phyloP scores from a whole-genome alignment of 257 asterid species.

The Solanum corneliomulleri region DNA sequence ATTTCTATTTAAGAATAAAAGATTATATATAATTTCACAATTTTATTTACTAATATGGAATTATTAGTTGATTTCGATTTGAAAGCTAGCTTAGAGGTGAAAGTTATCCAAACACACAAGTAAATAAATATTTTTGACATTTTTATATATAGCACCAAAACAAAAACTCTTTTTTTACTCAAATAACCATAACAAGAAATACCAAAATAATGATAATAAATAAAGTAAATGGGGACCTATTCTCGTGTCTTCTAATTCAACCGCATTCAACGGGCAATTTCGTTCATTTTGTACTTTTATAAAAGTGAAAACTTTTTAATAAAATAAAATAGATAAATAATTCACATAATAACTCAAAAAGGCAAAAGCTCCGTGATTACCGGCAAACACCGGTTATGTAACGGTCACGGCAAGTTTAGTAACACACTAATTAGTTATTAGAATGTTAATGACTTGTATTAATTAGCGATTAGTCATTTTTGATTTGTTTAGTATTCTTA shows the following conservation, averaged over 20 bases:
- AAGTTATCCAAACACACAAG: not conserved
- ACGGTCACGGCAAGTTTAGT: conserved; percentile 28
- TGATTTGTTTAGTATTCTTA: not conserved
- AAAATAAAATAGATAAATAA: not conserved
- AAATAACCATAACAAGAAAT: not conserved
- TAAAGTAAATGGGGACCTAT: not conserved
- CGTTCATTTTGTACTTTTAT: not conserved
- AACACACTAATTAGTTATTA: not conserved
- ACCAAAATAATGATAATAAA: not conserved
- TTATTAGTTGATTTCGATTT: not conserved
- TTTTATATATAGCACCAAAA: not conserved
- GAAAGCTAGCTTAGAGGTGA: not conserved
- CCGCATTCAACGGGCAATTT: not conserved
- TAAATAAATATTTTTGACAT: not conserved
- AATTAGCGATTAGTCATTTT: not conserved
- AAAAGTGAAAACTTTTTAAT: not conserved
- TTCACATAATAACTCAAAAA: conserved; percentile 19
- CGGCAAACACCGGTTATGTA: conserved; percentile 41
- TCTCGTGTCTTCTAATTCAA: not conserved
- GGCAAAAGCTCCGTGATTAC: conserved; percentile 37
- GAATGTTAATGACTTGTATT: not conserved
- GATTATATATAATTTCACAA: fast-evolving
- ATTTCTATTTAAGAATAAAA: too few species aligned
- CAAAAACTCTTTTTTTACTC: not conserved
- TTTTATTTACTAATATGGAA: too few species aligned